Evolutionary conservation across 768 basidiomycete species (phyloP).

Genomic region (Chalciporus piperatus): DNA sequence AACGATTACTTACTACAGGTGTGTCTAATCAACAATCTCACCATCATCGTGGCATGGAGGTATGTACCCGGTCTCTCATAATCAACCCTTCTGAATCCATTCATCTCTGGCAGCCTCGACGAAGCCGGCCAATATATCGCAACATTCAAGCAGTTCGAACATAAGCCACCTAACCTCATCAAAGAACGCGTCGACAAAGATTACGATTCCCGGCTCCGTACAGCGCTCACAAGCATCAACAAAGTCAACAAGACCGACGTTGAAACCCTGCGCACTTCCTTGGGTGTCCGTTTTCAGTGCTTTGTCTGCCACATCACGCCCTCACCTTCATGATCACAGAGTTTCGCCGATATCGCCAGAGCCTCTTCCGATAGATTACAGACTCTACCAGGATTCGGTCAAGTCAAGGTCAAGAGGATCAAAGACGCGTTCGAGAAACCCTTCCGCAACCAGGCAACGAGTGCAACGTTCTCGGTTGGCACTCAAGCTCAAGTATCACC

Average conservation of each 20-base stretch:
- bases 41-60: conserved; percentile 91
- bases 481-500: conserved; percentile 18
- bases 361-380: conserved; percentile 73
- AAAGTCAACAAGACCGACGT: conserved; percentile 99
- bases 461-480: conserved; percentile 35
- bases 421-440: conserved; percentile 90
- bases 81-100: conserved; percentile 1
- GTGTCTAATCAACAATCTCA: conserved; percentile 90
- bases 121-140: conserved; percentile 92
- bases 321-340: conserved; percentile 45
- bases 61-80: conserved; percentile 33
- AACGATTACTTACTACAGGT: conserved; percentile 39
- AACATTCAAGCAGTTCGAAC: conserved; percentile 91
- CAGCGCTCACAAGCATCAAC: conserved; percentile 81
- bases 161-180: conserved; percentile 89
- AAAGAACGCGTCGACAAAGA: conserved; percentile 93
- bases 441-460: conserved; percentile 68
- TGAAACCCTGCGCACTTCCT: conserved; percentile 85
- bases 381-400: conserved; percentile 88
- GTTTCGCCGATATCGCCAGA: conserved; percentile 77
- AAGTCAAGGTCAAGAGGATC: conserved; percentile 88
- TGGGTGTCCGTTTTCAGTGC: conserved; percentile 64
- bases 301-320: not conserved
- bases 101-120: conserved; percentile 54
- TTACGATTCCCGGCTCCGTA: conserved; percentile 76